These are phyloP conservation scores for Choanephora cucurbitarum DNA, from an alignment of 371 early-diverging fungal species.

Conservation along the genomic window DNA sequence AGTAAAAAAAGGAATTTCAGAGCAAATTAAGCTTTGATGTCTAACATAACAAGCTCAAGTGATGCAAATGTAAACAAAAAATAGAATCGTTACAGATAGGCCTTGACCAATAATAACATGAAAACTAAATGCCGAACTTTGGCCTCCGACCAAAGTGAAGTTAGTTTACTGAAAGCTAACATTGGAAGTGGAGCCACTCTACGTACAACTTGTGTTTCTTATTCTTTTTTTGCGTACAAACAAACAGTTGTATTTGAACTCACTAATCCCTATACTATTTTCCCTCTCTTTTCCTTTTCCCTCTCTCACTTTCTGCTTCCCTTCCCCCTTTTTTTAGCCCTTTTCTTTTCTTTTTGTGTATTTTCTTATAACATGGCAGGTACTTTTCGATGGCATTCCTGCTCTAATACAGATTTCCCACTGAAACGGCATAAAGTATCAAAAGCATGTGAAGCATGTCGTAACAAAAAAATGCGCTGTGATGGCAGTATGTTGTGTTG, in stretches of 20 bases:
- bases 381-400: conserved; percentile 30
- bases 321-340: neutral
- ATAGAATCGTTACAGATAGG: too few species aligned
- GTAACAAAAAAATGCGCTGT: conserved; percentile 33
- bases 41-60: too few species aligned
- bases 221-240: conserved; percentile 5
- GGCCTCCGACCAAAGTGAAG: too few species aligned
- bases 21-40: too few species aligned
- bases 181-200: too few species aligned
- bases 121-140: too few species aligned
- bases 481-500: conserved; percentile 25
- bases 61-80: too few species aligned
- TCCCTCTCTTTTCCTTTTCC: conserved; percentile 6
- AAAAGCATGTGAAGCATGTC: conserved; percentile 31
- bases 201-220: neutral
- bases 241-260: conserved; percentile 18
- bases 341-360: conserved; percentile 3
- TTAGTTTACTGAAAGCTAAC: too few species aligned
- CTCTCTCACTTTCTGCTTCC: neutral
- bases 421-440: conserved; percentile 29
- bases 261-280: conserved; percentile 10
- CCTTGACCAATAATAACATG: too few species aligned
- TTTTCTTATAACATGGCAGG: conserved; percentile 19
- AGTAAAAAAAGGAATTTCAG: too few species aligned
- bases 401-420: conserved; percentile 32